Base-by-base conservation (phyloP, 2,329 filamentous ascomycete species). In the Aurifilum marmelostoma region DNA sequence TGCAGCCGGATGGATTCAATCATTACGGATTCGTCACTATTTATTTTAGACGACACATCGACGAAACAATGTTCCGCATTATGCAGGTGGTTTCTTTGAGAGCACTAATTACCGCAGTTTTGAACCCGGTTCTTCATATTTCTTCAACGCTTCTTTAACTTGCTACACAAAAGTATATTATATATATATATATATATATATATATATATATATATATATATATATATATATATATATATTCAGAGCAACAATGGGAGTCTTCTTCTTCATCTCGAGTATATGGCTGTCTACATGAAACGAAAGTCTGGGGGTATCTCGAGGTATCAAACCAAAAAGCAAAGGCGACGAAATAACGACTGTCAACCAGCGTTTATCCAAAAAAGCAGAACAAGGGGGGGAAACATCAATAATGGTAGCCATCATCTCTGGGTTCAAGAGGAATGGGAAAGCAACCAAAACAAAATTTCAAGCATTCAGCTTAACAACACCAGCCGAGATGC, bases 301-400 rank as follows among this genome's bases (percentile, higher is more conserved):
- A 65, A 64, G 67, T 69, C 60, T 18, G 65, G 39, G 67, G 67
- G 67, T 69, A 69, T 67, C 65, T 67, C 21, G 59, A 43, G 14
- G 18, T 29, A 29, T 37, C 12, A 41, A 43, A 62, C 5, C 43
- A 47, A 62, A n/a, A 11, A 59, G 34, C 4, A 34, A 34, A 34
- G 8, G 34, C 8, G 8, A 34, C 4, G 8, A 34, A 34, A 34
- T 34, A 3, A 34, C 34, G 5, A 3, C 14, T 18, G n/a, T 29
- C 18, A 39, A 5, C 32, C 1, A n/a, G n/a, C n/a, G 4, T 39
- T 60, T 16, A 56, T 32, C 43, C 27, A 18, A 27, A 27, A 3
- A 54, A 54, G 24, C 27, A 1, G 0, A 16, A 29, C 1, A 29
- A n/a, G n/a, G n/a, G n/a, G n/a, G n/a, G n/a, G n/a, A n/a, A n/a